Conservation (phyloP, 2,329 filamentous ascomycete species). For the Chaetomiaceae sp. region DNA sequence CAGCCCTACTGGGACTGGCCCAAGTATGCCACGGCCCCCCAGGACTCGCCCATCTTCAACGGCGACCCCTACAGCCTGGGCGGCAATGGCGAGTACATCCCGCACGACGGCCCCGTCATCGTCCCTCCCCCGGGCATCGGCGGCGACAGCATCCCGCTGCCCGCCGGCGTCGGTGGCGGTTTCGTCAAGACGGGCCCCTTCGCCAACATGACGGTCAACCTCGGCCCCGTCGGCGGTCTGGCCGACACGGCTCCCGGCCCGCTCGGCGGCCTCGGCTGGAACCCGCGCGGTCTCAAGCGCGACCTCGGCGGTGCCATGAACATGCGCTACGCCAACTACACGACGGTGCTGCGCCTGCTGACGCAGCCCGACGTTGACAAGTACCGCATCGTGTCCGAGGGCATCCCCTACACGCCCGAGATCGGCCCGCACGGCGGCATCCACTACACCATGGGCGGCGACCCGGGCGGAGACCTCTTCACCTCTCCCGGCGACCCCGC, state of each 20-base stretch:
- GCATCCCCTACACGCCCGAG: slow-evolving; percentile 24
- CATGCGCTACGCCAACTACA: slow-evolving; percentile 26
- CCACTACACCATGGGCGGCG: slow-evolving; percentile 32
- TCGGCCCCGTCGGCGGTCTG: slow-evolving; percentile 33
- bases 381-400: slow-evolving; percentile 18
- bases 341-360: slow-evolving; percentile 22
- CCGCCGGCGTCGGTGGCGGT: slow-evolving; percentile 50
- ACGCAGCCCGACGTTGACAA: slow-evolving; percentile 10
- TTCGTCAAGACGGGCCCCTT: slow-evolving; percentile 39
- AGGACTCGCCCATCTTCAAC: slow-evolving; percentile 46
- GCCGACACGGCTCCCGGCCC: slow-evolving; percentile 22
- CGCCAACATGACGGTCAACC: slow-evolving; percentile 36
- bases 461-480: slow-evolving; percentile 32
- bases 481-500: slow-evolving; percentile 18
- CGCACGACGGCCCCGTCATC: slow-evolving; percentile 31
- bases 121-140: slow-evolving; percentile 27
- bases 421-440: slow-evolving; percentile 26
- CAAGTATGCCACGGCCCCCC: slow-evolving; percentile 39
- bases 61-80: slow-evolving; percentile 43
- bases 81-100: slow-evolving; percentile 39
- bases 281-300: slow-evolving; percentile 19
- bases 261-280: slow-evolving; percentile 14
- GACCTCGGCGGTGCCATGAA: slow-evolving; percentile 25
- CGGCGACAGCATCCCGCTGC: slow-evolving; percentile 29
- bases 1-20: slow-evolving; percentile 49